Percentiles rank a stretch among this genome's conserved stretches.
Conservation (phyloP, 2,329 filamentous ascomycete species). For the Sclerotinia spermophila region DNA sequence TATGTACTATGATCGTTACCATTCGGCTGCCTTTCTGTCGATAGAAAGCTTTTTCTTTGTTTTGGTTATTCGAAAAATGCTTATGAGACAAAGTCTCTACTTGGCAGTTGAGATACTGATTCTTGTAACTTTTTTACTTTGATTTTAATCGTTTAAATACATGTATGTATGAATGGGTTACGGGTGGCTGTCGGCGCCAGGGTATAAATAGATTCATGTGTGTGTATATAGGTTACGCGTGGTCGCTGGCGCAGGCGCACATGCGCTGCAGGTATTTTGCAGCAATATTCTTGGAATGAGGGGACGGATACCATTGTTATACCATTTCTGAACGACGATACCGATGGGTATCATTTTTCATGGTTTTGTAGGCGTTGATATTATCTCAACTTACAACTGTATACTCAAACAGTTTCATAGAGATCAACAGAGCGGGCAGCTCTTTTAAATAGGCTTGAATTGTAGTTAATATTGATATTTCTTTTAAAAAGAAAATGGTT, state of each 20-base stretch:
- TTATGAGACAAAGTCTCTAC: not conserved
- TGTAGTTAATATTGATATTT: not conserved
- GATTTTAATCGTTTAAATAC: constrained; percentile 5
- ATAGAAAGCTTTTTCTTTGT: not conserved
- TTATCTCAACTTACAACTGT: not conserved
- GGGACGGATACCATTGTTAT: constrained; percentile 11
- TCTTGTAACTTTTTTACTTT: not conserved
- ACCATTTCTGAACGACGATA: constrained; percentile 2
- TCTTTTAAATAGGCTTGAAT: not conserved
- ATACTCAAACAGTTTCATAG: not conserved
- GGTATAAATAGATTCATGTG: not conserved
- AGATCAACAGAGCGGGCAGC: not conserved
- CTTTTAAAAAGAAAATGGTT: not conserved
- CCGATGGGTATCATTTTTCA: not conserved
- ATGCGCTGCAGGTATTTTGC: constrained; percentile 7
- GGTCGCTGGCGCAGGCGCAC: constrained; percentile 1
- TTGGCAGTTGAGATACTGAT: not conserved
- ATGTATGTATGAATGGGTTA: constrained; percentile 11
- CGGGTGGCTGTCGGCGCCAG: constrained; percentile 6
- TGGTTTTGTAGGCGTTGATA: constrained; percentile 2
- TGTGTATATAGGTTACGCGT: constrained; percentile 1
- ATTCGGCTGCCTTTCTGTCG: not conserved
- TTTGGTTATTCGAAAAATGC: constrained; percentile 10
- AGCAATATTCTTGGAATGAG: not conserved
- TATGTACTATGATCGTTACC: not conserved